Evolutionary conservation across 176 grass and related monocot species (phyloP).

Genomic region (Zoysia japonica): DNA sequence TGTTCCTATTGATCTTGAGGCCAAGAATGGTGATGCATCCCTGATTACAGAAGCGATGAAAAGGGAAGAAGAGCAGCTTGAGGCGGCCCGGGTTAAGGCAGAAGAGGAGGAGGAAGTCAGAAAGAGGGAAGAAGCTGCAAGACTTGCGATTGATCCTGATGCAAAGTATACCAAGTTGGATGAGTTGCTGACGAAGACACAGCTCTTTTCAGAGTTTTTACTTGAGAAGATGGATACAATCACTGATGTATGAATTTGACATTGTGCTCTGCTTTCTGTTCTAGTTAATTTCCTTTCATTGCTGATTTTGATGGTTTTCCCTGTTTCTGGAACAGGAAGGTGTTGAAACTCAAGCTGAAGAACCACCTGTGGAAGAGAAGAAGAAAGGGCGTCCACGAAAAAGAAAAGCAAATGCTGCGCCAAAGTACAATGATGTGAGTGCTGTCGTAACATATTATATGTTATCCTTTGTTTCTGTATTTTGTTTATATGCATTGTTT

Average conservation of each 20-base stretch:
- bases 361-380: constrained; percentile 46
- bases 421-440: constrained; percentile 84
- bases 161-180: constrained; percentile 79
- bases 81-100: constrained; percentile 42
- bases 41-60: constrained; percentile 76
- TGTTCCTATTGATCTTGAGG: constrained; percentile 60
- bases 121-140: constrained; percentile 48
- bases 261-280: background rate
- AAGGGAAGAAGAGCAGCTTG: constrained; percentile 69
- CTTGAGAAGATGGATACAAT: constrained; percentile 97
- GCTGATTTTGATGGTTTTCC: constrained; percentile 13
- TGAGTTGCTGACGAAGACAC: constrained; percentile 80
- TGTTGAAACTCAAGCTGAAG: constrained; percentile 49
- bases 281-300: background rate
- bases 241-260: constrained; percentile 49
- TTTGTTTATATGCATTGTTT: constrained; percentile 24
- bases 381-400: constrained; percentile 64
- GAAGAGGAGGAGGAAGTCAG: constrained; percentile 55
- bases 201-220: constrained; percentile 85
- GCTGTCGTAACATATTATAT: constrained; percentile 9
- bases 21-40: constrained; percentile 68
- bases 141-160: constrained; percentile 46
- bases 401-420: constrained; percentile 50
- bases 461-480: background rate
- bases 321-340: constrained; percentile 45